These are phyloP conservation scores for Ceratobasidium sp. DNA, from an alignment of 1,284 basidiomycete species.

Conservation along the genomic window DNA sequence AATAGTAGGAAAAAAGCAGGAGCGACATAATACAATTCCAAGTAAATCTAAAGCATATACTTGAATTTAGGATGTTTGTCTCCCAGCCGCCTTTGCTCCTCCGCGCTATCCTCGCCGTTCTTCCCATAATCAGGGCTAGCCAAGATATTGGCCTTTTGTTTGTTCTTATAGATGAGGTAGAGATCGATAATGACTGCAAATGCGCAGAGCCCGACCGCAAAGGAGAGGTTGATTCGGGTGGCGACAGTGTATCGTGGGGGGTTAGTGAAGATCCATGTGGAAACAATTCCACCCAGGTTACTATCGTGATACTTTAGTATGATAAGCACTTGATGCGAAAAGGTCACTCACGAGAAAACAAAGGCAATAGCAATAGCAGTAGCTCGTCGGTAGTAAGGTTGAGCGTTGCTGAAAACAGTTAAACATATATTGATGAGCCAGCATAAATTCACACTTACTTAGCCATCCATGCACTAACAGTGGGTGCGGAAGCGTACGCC, in stretches of 20 bases:
- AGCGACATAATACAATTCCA: not conserved
- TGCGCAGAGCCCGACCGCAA: constrained; percentile 42
- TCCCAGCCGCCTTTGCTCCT: constrained; percentile 42
- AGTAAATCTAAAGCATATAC: constrained; percentile 42
- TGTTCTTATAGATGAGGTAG: constrained; percentile 49
- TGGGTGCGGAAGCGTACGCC: constrained; percentile 54
- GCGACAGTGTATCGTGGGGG: constrained; percentile 43
- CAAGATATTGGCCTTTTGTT: constrained; percentile 41
- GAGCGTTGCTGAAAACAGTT: constrained; percentile 33
- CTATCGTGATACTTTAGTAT: constrained; percentile 2
- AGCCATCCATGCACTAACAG: constrained; percentile 55
- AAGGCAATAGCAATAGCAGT: constrained; percentile 51
- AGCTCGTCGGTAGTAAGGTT: constrained; percentile 50
- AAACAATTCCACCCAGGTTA: constrained; percentile 43
- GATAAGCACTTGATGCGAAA: not conserved
- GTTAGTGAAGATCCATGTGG: constrained; percentile 47
- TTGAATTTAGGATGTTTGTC: constrained; percentile 45
- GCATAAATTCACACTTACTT: constrained; percentile 37
- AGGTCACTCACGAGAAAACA: constrained; percentile 30
- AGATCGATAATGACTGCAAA: constrained; percentile 49
- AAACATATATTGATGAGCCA: not conserved
- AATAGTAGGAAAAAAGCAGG: not conserved
- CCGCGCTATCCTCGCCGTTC: constrained; percentile 36
- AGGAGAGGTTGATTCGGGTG: constrained; percentile 46
- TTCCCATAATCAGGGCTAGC: constrained; percentile 38